Evolutionary conservation across 495 filamentous ascomycete genomes (phyloP), one percentile per base, ranked within the genome.

Genomic region (Aspergillus sclerotiicarbonarius): DNA sequence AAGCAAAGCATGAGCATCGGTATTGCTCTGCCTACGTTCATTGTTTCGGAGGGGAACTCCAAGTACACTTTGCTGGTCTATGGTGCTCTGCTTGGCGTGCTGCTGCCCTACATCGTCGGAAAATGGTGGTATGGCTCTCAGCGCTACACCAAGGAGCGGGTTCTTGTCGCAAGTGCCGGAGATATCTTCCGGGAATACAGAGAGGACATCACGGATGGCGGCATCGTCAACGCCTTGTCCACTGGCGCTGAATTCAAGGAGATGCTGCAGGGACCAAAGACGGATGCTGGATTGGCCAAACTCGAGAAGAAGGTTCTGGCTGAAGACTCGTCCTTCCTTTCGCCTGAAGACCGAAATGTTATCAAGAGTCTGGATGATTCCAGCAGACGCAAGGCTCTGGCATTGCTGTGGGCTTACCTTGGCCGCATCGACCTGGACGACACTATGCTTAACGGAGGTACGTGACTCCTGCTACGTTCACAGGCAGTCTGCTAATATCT

Each of bases 81-180:
- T 69, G 91, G 90, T 9, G 72, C 83, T 43, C 77, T 97, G 37
- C 83, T 98, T 35, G 95, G 92, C 50, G 90, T 97, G 31, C 74
- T 96, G 43, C 74, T 98, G 45, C 94, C 94, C 12, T 98, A 96
- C 67, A 79, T 95, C 49, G 95, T 98, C 37, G 94, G 94, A 25
- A 89, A 87, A 33, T 98, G 94, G 94, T 98, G 94, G 94, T 98
- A 98, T 70, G 94, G 94, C 53, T 96, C 91, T 7, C 91, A 96
- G 68, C 81, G 87, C 48, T 82, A 90, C 68, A 97, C 94, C 18
- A 94, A 90, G 72, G 94, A 98, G 74, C 87, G 88, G 60, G 88
- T 98, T 31, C 80, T 96, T 37, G 86, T 96, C 54, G 90, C 91
- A 62, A 97, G 89, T 70, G 92, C 94, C 55, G 94, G 94, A 64